Evolutionary conservation across 495 filamentous ascomycete genomes (phyloP), one percentile per base, ranked within the genome.

Genomic region (Lichina pygmaea): DNA sequence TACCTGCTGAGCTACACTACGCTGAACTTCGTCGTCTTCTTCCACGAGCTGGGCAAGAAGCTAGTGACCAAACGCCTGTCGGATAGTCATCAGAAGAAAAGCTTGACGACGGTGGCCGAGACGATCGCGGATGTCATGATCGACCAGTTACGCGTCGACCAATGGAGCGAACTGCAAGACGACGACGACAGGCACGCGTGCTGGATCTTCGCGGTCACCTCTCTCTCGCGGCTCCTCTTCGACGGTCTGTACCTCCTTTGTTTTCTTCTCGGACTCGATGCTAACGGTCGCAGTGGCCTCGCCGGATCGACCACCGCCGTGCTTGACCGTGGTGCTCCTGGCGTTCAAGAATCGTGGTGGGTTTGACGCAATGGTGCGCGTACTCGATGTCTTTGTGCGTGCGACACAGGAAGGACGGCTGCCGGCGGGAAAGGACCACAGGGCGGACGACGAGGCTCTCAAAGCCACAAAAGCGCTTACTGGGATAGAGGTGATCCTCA

Each of bases 321-420:
- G 48, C 32, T 69, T 93, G 41, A 81, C 81, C 7, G 66, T 86
- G 12, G 77, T 93, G 33, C 57, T 94, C 33, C 68, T 85, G 50
- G 75, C 80, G 12, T 94, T 95, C 62, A 89, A 86, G 57, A 75
- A 78, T 42, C 66, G 68, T 44, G 71, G 75, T 38, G 89, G 89
- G 2, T 63, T 97, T 37, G 70, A 73, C 33, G 63, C 70, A 13
- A 61, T 95, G 32, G 83, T 78, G 47, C 62, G 69, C 6, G 74
- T 86, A 50, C 72, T 92, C 15, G 64, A 75, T 42, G 62, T 62
- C n/a, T 86, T 91, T 52, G 71, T 77, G 50, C 60, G 68, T 1
- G 76, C 80, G 46, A 73, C 86, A 50, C 59, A 13, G 53, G 54
- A 39, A 33, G 11, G 41, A 42, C 52, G 31, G 62, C 64, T 44